A percentile compares a stretch with the other conserved stretches of the same genome.
Conservation (phyloP, 2,329 filamentous ascomycete genomes). For the Arthrobotrys conoides region DNA sequence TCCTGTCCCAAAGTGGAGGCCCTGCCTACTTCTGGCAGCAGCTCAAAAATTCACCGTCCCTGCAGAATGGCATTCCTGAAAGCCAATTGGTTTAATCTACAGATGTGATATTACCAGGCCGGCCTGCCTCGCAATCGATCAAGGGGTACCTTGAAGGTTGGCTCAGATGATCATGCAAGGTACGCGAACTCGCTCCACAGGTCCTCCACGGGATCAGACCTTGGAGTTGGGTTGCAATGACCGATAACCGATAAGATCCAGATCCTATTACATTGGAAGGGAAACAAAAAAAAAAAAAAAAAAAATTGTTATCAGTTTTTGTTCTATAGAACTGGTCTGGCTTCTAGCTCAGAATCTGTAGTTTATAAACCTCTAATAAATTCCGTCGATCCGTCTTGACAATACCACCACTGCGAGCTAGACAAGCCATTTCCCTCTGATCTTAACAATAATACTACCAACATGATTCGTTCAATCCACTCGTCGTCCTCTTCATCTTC, state of each 20-base stretch:
- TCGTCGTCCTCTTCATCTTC: conserved; percentile 16
- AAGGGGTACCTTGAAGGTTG: background rate
- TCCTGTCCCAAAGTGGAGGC: background rate
- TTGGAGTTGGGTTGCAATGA: background rate
- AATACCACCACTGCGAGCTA: background rate
- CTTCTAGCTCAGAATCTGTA: background rate
- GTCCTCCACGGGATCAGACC: background rate
- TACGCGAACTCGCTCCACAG: conserved; percentile 6
- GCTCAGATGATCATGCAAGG: conserved; percentile 2
- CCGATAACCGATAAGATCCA: background rate
- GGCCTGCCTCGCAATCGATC: background rate
- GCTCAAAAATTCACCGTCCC: background rate
- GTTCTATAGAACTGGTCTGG: background rate
- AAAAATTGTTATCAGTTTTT: background rate
- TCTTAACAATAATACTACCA: background rate
- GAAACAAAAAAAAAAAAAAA: background rate
- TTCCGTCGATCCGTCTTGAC: background rate
- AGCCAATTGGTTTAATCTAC: background rate
- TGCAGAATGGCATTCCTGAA: background rate
- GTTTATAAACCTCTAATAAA: background rate
- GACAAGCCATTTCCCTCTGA: background rate
- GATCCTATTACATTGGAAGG: background rate
- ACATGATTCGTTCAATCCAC: conserved; percentile 8
- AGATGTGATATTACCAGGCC: background rate
- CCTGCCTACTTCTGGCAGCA: background rate